Evolutionary conservation across 768 basidiomycete species (phyloP).

Genomic region (Lactarius trivialis): DNA sequence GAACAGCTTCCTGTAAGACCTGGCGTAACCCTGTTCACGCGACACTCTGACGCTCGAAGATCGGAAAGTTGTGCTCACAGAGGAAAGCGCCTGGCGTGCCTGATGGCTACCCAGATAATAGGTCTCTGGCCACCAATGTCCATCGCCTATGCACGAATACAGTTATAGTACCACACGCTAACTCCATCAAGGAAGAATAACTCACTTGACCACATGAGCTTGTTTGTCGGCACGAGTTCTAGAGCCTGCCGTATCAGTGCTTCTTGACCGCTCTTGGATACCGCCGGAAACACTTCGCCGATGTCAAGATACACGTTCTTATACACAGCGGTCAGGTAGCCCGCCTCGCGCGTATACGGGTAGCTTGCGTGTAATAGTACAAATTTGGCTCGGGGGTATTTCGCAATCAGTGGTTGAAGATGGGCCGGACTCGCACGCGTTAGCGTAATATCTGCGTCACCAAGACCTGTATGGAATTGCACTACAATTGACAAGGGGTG

Average conservation of each 20-base stretch:
- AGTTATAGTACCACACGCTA: background rate
- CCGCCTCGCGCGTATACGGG: constrained; percentile 72
- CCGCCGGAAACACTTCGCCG: constrained; percentile 68
- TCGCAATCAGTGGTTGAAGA: constrained; percentile 62
- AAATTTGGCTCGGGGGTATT: constrained; percentile 51
- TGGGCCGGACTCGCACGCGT: constrained; percentile 53
- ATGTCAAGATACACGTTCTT: constrained; percentile 74
- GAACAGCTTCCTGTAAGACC: constrained; percentile 52
- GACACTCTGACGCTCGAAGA: background rate
- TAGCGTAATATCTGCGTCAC: constrained; percentile 64
- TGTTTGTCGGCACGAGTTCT: constrained; percentile 69
- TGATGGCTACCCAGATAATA: constrained; percentile 65
- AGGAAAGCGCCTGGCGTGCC: constrained; percentile 53
- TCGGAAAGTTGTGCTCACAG: constrained; percentile 33
- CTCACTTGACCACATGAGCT: constrained; percentile 77
- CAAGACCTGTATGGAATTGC: constrained; percentile 80
- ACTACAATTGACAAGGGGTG: constrained; percentile 36
- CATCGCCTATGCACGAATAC: constrained; percentile 42
- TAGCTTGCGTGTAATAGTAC: constrained; percentile 74
- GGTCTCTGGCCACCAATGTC: constrained; percentile 71
- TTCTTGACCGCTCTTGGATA: constrained; percentile 59
- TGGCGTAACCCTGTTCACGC: constrained; percentile 24
- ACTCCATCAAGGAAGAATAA: constrained; percentile 4
- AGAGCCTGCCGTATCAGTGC: constrained; percentile 53
- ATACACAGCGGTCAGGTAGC: constrained; percentile 67